A percentile compares a stretch with the other conserved stretches of the same genome.
Conservation (phyloP, 202 grass and related monocot species). For the Bolboschoenoplectus hybrid region DNA sequence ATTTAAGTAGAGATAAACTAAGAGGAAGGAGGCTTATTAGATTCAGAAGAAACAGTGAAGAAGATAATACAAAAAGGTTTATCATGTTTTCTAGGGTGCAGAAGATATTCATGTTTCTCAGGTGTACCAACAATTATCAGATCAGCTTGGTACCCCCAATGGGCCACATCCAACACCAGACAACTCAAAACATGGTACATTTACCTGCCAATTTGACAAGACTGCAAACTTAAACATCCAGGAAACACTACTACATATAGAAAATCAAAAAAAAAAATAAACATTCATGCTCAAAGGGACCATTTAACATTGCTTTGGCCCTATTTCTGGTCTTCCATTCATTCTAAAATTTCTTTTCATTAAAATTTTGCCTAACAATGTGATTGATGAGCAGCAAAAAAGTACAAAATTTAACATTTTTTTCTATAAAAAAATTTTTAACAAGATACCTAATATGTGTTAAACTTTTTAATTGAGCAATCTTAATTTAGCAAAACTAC, state of each 20-base stretch:
- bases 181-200: conserved; percentile 5
- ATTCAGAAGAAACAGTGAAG: background rate
- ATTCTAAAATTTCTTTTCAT: background rate
- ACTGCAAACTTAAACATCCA: background rate
- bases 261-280: background rate
- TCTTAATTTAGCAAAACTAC: background rate
- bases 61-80: background rate
- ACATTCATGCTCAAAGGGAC: background rate
- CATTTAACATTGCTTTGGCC: background rate
- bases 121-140: background rate
- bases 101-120: background rate
- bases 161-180: background rate
- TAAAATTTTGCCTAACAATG: background rate
- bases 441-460: too few relatives aligned
- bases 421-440: too few relatives aligned
- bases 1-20: background rate
- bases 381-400: too few relatives aligned
- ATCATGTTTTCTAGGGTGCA: background rate
- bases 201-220: background rate
- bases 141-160: background rate
- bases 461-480: too few relatives aligned
- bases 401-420: too few relatives aligned
- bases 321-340: background rate
- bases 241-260: background rate
- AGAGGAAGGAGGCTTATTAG: background rate